phyloP scores from a whole-genome alignment of 1,284 basidiomycete species.

The Abortiporus biennis region DNA sequence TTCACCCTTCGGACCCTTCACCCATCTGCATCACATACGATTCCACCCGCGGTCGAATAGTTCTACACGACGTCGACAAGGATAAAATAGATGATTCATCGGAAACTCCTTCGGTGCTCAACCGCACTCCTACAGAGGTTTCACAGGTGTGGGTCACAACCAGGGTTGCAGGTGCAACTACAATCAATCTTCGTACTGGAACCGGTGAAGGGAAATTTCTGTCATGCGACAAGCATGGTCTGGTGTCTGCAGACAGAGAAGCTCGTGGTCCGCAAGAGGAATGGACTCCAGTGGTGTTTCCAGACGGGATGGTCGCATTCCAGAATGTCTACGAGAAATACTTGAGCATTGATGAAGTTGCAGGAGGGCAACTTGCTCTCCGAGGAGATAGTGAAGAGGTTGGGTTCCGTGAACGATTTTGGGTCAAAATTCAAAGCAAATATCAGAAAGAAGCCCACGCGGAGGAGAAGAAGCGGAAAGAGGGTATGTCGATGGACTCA shows the following conservation, averaged over 20 bases:
- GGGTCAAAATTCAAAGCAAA: conserved; percentile 87
- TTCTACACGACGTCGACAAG: conserved; percentile 58
- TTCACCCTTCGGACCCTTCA: conserved; percentile 70
- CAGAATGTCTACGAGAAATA: conserved; percentile 85
- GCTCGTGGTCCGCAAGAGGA: conserved; percentile 85
- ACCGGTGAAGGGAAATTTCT: conserved; percentile 84
- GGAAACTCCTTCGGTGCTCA: conserved; percentile 40
- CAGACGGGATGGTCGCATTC: conserved; percentile 78
- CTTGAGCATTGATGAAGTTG: conserved; percentile 75
- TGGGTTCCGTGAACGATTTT: conserved; percentile 78
- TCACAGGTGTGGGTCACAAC: conserved; percentile 85
- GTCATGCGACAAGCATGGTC: conserved; percentile 77
- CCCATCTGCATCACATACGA: conserved; percentile 75
- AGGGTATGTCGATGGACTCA: conserved; percentile 45
- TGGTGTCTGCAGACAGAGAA: conserved; percentile 77
- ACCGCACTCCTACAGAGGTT: conserved; percentile 70
- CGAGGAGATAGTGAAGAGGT: conserved; percentile 80
- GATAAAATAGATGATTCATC: conserved; percentile 38
- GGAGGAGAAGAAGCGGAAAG: conserved; percentile 74
- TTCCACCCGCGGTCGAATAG: conserved; percentile 66
- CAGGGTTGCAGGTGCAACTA: conserved; percentile 72
- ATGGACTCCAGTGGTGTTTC: conserved; percentile 73
- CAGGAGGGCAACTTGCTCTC: conserved; percentile 71
- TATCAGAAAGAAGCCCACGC: conserved; percentile 84
- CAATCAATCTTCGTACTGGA: conserved; percentile 78